Evolutionary conservation across 495 filamentous ascomycete species (phyloP).

Genomic region (Hyaloscypha finlandica): DNA sequence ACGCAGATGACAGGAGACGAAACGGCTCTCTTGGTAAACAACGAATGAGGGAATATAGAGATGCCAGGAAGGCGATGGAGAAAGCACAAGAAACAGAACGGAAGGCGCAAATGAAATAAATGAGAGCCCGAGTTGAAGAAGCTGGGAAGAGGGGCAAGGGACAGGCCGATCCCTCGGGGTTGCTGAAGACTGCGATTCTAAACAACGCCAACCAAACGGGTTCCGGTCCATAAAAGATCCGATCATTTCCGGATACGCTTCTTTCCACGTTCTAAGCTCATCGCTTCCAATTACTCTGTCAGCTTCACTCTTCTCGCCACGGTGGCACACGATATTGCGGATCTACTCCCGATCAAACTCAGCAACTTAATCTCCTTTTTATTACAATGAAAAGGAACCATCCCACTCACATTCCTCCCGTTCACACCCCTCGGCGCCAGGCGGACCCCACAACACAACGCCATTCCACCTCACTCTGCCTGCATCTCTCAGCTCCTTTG

Average conservation of each 20-base stretch:
- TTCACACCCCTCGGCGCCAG: neutral
- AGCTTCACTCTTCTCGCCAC: neutral
- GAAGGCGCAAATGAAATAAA: conserved; percentile 15
- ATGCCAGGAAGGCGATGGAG: conserved; percentile 31
- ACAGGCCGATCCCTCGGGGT: neutral
- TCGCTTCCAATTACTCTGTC: neutral
- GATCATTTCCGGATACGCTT: neutral
- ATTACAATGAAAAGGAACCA: neutral
- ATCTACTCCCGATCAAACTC: conserved; percentile 12
- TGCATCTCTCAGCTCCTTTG: conserved; percentile 10
- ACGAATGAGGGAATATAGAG: conserved; percentile 29
- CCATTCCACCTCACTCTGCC: conserved; percentile 25
- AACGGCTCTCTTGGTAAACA: conserved; percentile 26
- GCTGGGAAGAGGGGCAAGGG: conserved; percentile 10
- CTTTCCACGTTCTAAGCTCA: neutral
- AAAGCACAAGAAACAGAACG: conserved; percentile 20
- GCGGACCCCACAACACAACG: conserved; percentile 20
- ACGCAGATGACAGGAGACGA: conserved; percentile 43
- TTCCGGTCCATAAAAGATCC: neutral
- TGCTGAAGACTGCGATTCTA: conserved; percentile 21
- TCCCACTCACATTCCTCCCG: conserved; percentile 4
- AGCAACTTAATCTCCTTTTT: conserved; percentile 12
- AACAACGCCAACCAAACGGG: conserved; percentile 11
- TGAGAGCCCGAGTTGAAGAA: conserved; percentile 12
- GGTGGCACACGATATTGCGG: conserved; percentile 7